Evolutionary conservation across 306 rosid species (phyloP).

Genomic region (Cucumis hystrix): DNA sequence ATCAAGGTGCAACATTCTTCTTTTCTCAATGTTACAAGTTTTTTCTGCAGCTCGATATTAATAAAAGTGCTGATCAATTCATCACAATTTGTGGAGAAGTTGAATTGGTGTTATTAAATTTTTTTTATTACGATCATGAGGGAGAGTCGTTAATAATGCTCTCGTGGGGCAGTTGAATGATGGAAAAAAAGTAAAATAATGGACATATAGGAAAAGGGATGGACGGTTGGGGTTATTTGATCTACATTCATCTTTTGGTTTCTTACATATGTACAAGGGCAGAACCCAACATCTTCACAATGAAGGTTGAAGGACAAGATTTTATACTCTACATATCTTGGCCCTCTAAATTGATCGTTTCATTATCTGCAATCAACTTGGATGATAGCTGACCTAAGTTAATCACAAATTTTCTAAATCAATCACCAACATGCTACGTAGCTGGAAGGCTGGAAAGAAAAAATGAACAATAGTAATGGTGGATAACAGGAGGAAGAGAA

Average conservation of each 20-base stretch:
- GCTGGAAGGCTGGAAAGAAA: not conserved
- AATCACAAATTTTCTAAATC: not conserved
- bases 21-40: not conserved
- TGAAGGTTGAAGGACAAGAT: not conserved
- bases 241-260: not conserved
- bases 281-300: not conserved
- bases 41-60: not conserved
- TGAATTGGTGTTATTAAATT: not conserved
- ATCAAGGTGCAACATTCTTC: constrained; percentile 43
- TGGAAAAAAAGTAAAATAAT: not conserved
- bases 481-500: not conserved
- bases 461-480: not conserved
- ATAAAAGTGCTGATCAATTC: not conserved
- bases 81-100: not conserved
- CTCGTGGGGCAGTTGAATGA: not conserved
- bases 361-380: not conserved
- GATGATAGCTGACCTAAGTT: not conserved
- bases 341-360: not conserved
- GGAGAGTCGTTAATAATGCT: not conserved
- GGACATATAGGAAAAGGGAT: not conserved
- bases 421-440: not conserved
- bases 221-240: not conserved
- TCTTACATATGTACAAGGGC: not conserved
- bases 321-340: not conserved
- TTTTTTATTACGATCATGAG: not conserved